Percentiles rank a stretch among this genome's conserved stretches.
Evolutionary conservation across 108 stramenopile genomes (phyloP).

Genomic region (Cyclotella sp.): DNA sequence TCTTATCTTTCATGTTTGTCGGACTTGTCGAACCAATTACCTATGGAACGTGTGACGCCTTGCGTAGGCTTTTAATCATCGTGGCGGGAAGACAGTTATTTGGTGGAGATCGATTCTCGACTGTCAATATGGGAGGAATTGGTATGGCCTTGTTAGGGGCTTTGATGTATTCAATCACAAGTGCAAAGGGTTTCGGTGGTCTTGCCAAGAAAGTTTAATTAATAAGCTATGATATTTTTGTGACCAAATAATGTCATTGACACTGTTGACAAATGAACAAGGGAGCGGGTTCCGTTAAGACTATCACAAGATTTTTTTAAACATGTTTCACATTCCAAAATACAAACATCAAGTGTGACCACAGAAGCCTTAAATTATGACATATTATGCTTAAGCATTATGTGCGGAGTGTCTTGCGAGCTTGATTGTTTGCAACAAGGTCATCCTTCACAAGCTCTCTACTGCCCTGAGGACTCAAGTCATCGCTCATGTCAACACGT

Average conservation of each 20-base stretch:
- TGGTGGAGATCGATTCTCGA: slow-evolving; percentile 67
- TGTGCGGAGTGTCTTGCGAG: no score
- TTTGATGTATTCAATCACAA: slow-evolving; percentile 62
- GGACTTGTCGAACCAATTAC: slow-evolving; percentile 74
- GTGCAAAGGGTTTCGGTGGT: slow-evolving; percentile 22
- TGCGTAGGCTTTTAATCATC: slow-evolving; percentile 75
- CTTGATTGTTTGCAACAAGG: slow-evolving; percentile 49
- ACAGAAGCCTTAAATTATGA: no score
- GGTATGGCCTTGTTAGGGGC: slow-evolving; percentile 70
- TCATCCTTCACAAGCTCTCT: slow-evolving; percentile 59
- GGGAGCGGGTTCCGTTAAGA: no score
- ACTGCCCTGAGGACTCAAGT: slow-evolving; percentile 70
- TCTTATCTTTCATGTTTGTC: slow-evolving; percentile 76
- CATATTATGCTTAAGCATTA: no score
- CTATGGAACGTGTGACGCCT: slow-evolving; percentile 77
- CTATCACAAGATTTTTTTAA: no score
- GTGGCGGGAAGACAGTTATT: slow-evolving; percentile 66
- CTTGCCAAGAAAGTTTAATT: slow-evolving; percentile 1
- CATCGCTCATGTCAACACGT: slow-evolving; percentile 69
- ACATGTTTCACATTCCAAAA: no score
- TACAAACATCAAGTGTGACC: no score
- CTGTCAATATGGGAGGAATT: slow-evolving; percentile 66
- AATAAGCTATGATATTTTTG: neutral
- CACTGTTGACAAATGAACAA: no score
- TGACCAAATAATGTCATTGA: no score